Evolutionary conservation across 805 yeast genomes (phyloP).

Genomic region (Wickerhamiella kazuoi): DNA sequence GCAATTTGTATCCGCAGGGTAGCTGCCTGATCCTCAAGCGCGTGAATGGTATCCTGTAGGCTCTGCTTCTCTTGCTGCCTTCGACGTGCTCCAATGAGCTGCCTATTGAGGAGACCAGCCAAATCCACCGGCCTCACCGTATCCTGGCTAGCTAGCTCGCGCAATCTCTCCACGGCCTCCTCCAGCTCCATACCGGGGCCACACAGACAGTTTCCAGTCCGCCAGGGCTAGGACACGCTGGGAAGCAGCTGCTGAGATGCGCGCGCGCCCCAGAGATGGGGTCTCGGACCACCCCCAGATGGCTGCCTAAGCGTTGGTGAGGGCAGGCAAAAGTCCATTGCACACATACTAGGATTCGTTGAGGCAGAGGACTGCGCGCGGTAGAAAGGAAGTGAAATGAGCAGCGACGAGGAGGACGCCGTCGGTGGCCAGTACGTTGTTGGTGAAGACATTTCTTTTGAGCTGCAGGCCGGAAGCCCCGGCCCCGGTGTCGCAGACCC

Average conservation of each 20-base stretch:
- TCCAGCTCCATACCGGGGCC: background rate
- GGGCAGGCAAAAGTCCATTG: no score
- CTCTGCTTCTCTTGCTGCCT: background rate
- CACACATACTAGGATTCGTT: no score
- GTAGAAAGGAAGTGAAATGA: background rate
- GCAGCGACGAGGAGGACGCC: background rate
- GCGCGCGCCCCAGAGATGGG: no score
- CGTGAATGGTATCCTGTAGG: background rate
- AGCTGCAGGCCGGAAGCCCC: no score
- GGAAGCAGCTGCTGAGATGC: no score
- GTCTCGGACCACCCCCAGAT: no score
- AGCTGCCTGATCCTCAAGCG: background rate
- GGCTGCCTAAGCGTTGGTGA: no score
- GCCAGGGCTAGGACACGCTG: no score
- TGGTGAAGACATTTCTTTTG: conserved; percentile 14
- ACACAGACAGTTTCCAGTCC: no score
- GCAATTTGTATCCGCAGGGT: background rate
- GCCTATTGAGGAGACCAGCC: background rate
- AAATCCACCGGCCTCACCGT: background rate
- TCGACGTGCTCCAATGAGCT: background rate
- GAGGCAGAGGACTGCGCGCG: no score
- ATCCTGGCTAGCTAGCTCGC: background rate
- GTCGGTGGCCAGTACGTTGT: conserved; percentile 12
- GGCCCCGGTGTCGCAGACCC: conserved; percentile 3
- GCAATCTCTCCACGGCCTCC: background rate